These are phyloP conservation scores for Collariella sp. DNA, from an alignment of 495 filamentous ascomycete species.

Conservation along the genomic window DNA sequence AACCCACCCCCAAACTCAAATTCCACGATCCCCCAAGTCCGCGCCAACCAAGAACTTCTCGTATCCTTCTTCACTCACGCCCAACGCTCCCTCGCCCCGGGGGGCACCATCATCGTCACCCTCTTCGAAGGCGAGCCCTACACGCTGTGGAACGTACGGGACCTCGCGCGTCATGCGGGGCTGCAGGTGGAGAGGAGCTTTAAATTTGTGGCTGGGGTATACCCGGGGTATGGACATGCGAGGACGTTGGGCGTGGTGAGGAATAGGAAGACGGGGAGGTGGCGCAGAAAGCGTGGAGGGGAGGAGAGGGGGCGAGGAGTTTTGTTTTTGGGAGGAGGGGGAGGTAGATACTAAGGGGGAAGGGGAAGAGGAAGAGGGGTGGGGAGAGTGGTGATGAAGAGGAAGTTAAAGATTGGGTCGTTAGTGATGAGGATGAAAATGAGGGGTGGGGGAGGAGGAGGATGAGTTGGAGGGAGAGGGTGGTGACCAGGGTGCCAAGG, in stretches of 20 bases:
- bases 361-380: constrained; percentile 29
- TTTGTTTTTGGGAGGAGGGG: constrained; percentile 63
- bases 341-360: constrained; percentile 31
- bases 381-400: constrained; percentile 10
- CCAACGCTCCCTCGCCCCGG: constrained; percentile 29
- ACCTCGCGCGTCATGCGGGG: constrained; percentile 71
- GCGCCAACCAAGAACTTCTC: constrained; percentile 82
- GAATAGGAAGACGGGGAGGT: constrained; percentile 47
- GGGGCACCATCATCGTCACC: constrained; percentile 70
- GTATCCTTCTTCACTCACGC: constrained; percentile 70
- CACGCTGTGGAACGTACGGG: constrained; percentile 86
- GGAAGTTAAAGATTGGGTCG: background rate
- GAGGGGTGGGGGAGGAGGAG: constrained; percentile 4
- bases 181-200: constrained; percentile 71
- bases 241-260: constrained; percentile 72
- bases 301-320: constrained; percentile 70
- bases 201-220: constrained; percentile 61
- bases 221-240: constrained; percentile 82
- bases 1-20: background rate
- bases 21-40: constrained; percentile 67
- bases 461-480: background rate
- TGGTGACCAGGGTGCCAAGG: background rate
- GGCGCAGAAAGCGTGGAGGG: constrained; percentile 52
- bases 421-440: constrained; percentile 7
- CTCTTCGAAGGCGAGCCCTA: constrained; percentile 91